Conservation (phyloP, 768 basidiomycete species). For the Lentinus brumalis region DNA sequence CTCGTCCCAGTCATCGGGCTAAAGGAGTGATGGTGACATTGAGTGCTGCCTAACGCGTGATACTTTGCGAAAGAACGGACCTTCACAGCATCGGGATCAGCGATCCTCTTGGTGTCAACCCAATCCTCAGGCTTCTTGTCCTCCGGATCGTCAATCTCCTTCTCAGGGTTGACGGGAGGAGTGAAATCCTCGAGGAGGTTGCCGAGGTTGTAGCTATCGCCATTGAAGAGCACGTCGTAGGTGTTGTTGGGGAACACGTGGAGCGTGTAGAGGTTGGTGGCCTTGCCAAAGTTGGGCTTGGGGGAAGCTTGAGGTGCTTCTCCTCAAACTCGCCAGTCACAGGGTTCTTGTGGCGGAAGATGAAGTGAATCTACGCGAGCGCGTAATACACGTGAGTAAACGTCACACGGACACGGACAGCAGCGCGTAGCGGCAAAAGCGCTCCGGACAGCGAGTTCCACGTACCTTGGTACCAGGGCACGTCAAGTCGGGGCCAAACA, state of each 20-base stretch:
- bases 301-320: conserved; percentile 91
- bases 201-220: conserved; percentile 76
- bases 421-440: neutral
- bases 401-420: neutral
- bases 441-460: neutral
- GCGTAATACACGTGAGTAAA: conserved; percentile 6
- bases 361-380: conserved; percentile 83
- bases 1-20: conserved; percentile 98
- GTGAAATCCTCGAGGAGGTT: conserved; percentile 91
- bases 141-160: conserved; percentile 91
- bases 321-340: conserved; percentile 92
- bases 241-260: conserved; percentile 93
- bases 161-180: conserved; percentile 88
- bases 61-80: conserved; percentile 36
- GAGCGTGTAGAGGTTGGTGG: conserved; percentile 93
- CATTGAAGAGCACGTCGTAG: conserved; percentile 89
- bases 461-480: conserved; percentile 88
- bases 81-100: conserved; percentile 84
- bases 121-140: conserved; percentile 91
- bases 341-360: conserved; percentile 97
- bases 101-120: conserved; percentile 88
- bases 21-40: neutral
- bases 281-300: conserved; percentile 77
- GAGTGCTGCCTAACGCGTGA: too few species aligned
- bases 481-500: conserved; percentile 97